A percentile compares a stretch with the other conserved stretches of the same genome.
phyloP scores from a whole-genome alignment of 176 grass and related monocot species.

The Ampelocalamus luodianensis region DNA sequence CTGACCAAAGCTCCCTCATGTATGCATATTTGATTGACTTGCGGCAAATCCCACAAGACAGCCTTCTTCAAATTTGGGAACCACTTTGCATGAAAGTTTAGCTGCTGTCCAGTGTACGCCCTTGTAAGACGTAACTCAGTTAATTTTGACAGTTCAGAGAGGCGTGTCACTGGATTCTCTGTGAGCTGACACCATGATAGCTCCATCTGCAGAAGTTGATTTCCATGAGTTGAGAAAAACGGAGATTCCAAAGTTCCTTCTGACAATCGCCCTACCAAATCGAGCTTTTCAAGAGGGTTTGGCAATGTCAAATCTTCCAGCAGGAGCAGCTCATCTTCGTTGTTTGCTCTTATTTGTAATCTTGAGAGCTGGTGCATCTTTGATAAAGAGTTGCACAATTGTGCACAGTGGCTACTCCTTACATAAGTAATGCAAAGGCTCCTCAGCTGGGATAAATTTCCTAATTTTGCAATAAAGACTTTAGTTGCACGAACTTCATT shows the following conservation, averaged over 20 bases:
- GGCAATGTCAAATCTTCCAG: constrained; percentile 46
- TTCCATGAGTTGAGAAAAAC: constrained; percentile 22
- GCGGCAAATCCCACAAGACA: not conserved
- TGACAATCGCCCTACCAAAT: constrained; percentile 37
- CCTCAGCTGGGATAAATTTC: constrained; percentile 51
- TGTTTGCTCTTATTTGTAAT: constrained; percentile 45
- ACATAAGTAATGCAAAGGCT: constrained; percentile 41
- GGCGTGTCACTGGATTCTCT: constrained; percentile 29
- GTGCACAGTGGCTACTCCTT: constrained; percentile 41
- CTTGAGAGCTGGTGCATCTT: constrained; percentile 42
- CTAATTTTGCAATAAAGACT: constrained; percentile 38
- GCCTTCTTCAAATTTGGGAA: constrained; percentile 37
- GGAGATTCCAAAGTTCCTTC: constrained; percentile 46
- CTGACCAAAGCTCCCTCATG: constrained; percentile 36
- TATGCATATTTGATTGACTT: constrained; percentile 54
- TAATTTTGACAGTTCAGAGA: constrained; percentile 46
- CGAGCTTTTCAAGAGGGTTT: constrained; percentile 43
- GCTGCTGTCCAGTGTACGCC: constrained; percentile 25
- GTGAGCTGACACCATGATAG: constrained; percentile 49
- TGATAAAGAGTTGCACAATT: constrained; percentile 54
- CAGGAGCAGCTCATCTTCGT: constrained; percentile 43
- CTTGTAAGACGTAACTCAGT: constrained; percentile 41
- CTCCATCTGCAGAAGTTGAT: not conserved
- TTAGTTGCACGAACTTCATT: constrained; percentile 37
- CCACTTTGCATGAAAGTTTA: constrained; percentile 32